Evolutionary conservation across 768 basidiomycete genomes (phyloP), one percentile per base, ranked within the genome.

Genomic region (Leccinum obscurum): DNA sequence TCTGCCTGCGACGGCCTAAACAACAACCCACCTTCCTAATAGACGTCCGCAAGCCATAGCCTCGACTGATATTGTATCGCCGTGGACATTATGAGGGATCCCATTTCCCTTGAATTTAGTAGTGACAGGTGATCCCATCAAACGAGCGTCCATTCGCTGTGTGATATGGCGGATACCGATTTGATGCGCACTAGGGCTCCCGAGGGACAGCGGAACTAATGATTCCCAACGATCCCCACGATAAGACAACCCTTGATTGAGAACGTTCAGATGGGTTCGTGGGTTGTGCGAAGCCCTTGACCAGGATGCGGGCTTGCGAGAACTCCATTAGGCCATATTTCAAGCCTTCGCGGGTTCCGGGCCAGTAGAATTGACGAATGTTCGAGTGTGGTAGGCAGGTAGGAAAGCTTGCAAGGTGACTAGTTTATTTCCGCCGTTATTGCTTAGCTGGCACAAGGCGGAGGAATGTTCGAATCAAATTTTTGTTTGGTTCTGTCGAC

Each of bases 401-500:
- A 44, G n/a, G 51, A 55, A 49, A 10, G 15, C 4, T 46, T 22
- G 56, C 26, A 28, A 54, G 20, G 50, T 46, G 57, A 56, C 51
- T 24, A 13, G 3, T 37, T 41, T 61, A 62, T 62, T 69, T 61
- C 59, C 57, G 60, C 63, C 57, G 58, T 7, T 7, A 37, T 20
- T 49, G 50, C 22, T 14, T 30, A 20, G 44, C 52, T 30, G 59
- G 39, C 51, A 32, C 55, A 52, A 58, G 10, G n/a, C 10, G 26
- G 8, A 48, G 8, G 56, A 57, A 62, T n/a, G 56, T 55, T 61
- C 53, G 22, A n/a, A 37, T 22, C 54, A 26, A 52, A 26, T 26
- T 22, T 22, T 50, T 63, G 58, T 70, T 69, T 70, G 66, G 69
- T 58, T 55, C 61, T 68, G 61, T 70, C 65, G 60, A 52, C 35